A percentile compares a stretch with the other conserved stretches of the same genome.
These are phyloP conservation scores for Umbilicus rupestris DNA, from an alignment of 164 flowering plant species.

Conservation along the genomic window DNA sequence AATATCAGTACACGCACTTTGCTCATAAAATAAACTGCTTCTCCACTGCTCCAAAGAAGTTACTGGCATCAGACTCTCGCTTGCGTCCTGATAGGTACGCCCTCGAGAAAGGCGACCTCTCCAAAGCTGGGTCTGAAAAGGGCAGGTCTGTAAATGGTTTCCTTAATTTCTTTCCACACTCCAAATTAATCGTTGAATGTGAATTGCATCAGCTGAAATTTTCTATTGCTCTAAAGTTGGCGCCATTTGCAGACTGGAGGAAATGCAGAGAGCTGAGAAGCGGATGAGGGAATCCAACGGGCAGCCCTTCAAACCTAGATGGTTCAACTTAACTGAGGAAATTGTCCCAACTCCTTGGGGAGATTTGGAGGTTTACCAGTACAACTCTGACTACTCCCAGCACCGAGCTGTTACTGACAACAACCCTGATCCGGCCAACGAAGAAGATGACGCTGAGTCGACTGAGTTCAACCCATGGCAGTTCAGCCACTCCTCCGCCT, in stretches of 20 bases:
- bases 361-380: conserved; percentile 51
- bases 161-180: conserved; percentile 8
- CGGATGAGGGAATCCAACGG: conserved; percentile 32
- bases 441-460: conserved; percentile 24
- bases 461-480: conserved; percentile 69
- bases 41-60: conserved; percentile 74
- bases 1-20: conserved; percentile 68
- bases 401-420: conserved; percentile 38
- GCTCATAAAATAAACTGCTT: conserved; percentile 82
- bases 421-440: conserved; percentile 12
- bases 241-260: conserved; percentile 37
- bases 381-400: conserved; percentile 42
- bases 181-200: too few relatives aligned
- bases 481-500: conserved; percentile 27
- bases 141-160: conserved; percentile 50
- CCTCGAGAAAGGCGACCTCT: conserved; percentile 67
- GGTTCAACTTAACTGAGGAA: conserved; percentile 55
- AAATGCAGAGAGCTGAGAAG: conserved; percentile 51
- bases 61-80: conserved; percentile 84
- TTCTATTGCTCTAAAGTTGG: neutral
- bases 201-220: neutral
- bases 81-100: conserved; percentile 80
- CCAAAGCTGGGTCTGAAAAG: conserved; percentile 74
- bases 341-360: conserved; percentile 60
- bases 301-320: conserved; percentile 44